Evolutionary conservation across 2,329 filamentous ascomycete genomes (phyloP).

Genomic region (Beauveria australis): DNA sequence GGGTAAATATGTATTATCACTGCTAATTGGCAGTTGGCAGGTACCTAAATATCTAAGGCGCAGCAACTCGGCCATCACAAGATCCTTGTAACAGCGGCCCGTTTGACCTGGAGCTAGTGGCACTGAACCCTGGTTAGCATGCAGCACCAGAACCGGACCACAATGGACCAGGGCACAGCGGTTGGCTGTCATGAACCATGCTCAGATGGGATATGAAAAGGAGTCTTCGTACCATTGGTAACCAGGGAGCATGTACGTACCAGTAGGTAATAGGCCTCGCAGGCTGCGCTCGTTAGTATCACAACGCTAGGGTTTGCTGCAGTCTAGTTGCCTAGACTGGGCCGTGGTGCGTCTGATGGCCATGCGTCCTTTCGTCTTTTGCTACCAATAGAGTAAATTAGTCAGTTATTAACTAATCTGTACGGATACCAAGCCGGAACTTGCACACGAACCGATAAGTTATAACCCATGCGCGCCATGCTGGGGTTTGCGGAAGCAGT

Average conservation of each 20-base stretch:
- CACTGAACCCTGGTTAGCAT: background rate
- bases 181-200: background rate
- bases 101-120: background rate
- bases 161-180: background rate
- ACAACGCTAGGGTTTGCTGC: background rate
- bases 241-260: background rate
- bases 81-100: constrained; percentile 1
- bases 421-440: too few species aligned
- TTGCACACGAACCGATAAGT: too few species aligned
- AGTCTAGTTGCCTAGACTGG: background rate
- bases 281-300: background rate
- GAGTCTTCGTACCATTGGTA: background rate
- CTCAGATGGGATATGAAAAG: background rate
- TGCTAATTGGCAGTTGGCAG: too few species aligned
- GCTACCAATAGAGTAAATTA: too few species aligned
- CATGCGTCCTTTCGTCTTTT: too few species aligned
- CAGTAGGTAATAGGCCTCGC: too few species aligned
- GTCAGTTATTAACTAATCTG: too few species aligned
- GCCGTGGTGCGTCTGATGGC: background rate
- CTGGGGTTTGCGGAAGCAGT: background rate
- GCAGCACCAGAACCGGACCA: background rate
- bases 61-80: background rate
- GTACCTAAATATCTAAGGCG: background rate
- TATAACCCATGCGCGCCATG: too few species aligned
- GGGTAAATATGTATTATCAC: too few species aligned